Evolutionary conservation across 164 flowering plant species (phyloP), one percentile per base, ranked within the genome.

Genomic region (Annona squamosa): DNA sequence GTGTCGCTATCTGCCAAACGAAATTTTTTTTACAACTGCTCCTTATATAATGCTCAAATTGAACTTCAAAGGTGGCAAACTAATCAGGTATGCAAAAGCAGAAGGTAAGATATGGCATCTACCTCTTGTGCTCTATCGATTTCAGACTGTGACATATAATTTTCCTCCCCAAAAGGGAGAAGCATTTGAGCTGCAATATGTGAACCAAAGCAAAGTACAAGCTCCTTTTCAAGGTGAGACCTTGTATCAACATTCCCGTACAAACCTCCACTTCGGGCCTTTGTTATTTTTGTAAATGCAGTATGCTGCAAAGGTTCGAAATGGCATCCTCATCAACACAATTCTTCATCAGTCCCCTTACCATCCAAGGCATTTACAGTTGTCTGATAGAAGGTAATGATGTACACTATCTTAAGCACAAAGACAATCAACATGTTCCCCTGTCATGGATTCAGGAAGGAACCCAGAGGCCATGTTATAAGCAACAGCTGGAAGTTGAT

Each of bases 141-240:
- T 81, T 95, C 97, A 57, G 88, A 83, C 46, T 84, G 68, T 42
- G 96, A 91, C 65, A 95, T 89, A 78, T 87, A 73, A 80, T 90
- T 95, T 77, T 95, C 96, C 76, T 92, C 99, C 69, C 94, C 98
- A 83, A 90, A 87, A 68, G 97, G 97, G 83, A 94, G 97, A 68
- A 94, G 79, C 71, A 94, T 71, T 77, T 90, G 93, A 46, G 97
- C 79, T 72, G 99, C 95, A 75, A 94, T 77, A 81, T 89, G 76
- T 69, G 99, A 95, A 69, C 99, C 99, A 84, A 95, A 92, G 82
- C 92, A 95, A 80, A 95, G 91, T 3, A 95, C 99, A 72, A 95
- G 97, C 75, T 87, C 92, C 72, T 95, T 94, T 76, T 95, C 99
- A 71, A 90, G 91, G 81, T 92, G 91, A 43, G 94, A 87, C 78